Conservation (phyloP, 2,329 filamentous ascomycete genomes). For the Penicillium sp. region DNA sequence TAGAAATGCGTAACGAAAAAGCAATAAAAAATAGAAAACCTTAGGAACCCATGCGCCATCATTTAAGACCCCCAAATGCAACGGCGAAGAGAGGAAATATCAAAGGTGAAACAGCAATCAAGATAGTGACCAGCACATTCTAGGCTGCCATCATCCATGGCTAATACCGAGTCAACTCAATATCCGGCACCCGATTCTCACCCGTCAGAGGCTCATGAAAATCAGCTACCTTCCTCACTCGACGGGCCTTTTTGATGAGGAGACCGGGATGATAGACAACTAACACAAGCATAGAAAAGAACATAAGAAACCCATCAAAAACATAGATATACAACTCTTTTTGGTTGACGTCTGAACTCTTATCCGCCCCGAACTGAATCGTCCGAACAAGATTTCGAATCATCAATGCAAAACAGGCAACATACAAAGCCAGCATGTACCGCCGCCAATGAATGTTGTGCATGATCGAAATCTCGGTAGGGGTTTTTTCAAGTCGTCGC, state of each 20-base stretch:
- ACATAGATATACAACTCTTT: conserved; percentile 27
- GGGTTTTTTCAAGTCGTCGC: conserved; percentile 7
- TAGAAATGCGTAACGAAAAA: too few species aligned
- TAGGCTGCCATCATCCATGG: too few species aligned
- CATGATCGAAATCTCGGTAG: conserved; percentile 13
- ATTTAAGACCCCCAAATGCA: too few species aligned
- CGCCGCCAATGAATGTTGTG: conserved; percentile 18
- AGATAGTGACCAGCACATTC: too few species aligned
- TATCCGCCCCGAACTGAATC: conserved; percentile 22
- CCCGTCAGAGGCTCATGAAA: background rate
- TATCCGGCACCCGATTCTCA: too few species aligned
- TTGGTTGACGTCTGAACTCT: conserved; percentile 12
- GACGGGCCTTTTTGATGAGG: conserved; percentile 15
- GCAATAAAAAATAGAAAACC: too few species aligned
- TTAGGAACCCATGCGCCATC: too few species aligned
- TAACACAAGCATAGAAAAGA: conserved; percentile 15
- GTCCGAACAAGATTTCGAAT: conserved; percentile 24
- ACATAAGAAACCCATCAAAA: conserved; percentile 27
- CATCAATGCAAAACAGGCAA: conserved; percentile 20
- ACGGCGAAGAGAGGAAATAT: too few species aligned
- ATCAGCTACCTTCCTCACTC: background rate
- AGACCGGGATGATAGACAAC: conserved; percentile 22
- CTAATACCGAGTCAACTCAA: too few species aligned
- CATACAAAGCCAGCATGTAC: conserved; percentile 25
- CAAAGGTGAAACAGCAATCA: too few species aligned